A percentile compares a stretch with the other conserved stretches of the same genome.
Evolutionary conservation across 805 yeast genomes (phyloP).

Genomic region (Teunomyces cretensis): DNA sequence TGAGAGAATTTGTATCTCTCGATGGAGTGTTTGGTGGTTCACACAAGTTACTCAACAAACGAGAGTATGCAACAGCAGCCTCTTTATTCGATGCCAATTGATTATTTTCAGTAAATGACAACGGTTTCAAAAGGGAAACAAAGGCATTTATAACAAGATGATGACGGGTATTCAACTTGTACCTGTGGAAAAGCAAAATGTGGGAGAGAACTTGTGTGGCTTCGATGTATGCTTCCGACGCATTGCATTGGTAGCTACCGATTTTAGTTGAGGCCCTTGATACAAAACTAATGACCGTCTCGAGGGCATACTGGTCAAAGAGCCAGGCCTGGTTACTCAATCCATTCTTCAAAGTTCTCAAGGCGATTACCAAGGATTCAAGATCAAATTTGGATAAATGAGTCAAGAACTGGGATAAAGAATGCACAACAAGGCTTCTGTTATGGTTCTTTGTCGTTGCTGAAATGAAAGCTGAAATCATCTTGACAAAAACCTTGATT

Average conservation of each 20-base stretch:
- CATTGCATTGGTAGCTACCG: conserved; percentile 1
- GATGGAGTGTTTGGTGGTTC: conserved; percentile 53
- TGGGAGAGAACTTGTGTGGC: conserved; percentile 56
- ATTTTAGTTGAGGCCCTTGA: conserved; percentile 19
- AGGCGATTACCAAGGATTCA: conserved; percentile 10
- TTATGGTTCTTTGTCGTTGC: conserved; percentile 12
- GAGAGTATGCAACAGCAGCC: conserved; percentile 50
- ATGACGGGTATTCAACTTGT: conserved; percentile 67
- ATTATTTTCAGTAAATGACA: conserved; percentile 29
- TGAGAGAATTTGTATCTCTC: conserved; percentile 39
- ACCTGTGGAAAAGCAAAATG: conserved; percentile 66
- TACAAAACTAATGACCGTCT: conserved; percentile 47
- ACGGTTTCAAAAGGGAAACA: conserved; percentile 48
- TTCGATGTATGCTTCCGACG: conserved; percentile 17
- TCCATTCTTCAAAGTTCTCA: conserved; percentile 34
- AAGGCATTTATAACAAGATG: conserved; percentile 58
- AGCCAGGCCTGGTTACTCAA: conserved; percentile 55
- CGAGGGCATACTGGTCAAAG: conserved; percentile 66
- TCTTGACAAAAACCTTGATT: conserved; percentile 15
- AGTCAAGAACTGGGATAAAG: conserved; percentile 27
- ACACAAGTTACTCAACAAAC: conserved; percentile 67
- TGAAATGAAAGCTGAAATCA: conserved; percentile 17
- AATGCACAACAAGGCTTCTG: conserved; percentile 21
- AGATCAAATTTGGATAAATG: conserved; percentile 8
- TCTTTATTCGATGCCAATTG: conserved; percentile 19